Percentiles rank a stretch among this genome's conserved stretches.
Conservation (phyloP, 495 filamentous ascomycete species). For the Talaromyces liani region DNA sequence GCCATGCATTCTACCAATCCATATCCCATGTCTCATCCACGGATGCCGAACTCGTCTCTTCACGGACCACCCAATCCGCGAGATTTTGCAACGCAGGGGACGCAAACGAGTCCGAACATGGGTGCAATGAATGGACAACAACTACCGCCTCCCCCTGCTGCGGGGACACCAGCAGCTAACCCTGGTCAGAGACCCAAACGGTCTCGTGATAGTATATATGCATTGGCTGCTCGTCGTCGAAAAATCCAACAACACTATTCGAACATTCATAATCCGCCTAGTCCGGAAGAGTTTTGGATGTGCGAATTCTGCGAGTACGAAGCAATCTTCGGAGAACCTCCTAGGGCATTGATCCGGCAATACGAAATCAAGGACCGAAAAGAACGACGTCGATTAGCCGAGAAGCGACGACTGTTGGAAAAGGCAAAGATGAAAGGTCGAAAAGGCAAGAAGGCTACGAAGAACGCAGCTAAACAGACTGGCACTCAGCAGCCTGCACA, state of each 20-base stretch:
- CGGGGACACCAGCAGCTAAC: conserved; percentile 22
- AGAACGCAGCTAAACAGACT: conserved; percentile 54
- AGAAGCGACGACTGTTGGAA: conserved; percentile 78
- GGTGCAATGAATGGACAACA: conserved; percentile 23
- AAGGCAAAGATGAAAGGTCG: conserved; percentile 93
- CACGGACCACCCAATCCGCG: conserved; percentile 23
- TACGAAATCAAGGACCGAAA: conserved; percentile 93
- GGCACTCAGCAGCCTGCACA: conserved; percentile 25
- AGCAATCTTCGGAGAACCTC: conserved; percentile 74
- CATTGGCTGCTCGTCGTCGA: conserved; percentile 57
- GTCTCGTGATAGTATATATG: conserved; percentile 50
- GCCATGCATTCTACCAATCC: conserved; percentile 34
- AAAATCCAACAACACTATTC: conserved; percentile 62
- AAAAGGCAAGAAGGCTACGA: conserved; percentile 68
- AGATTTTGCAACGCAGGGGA: conserved; percentile 49
- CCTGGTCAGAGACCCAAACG: conserved; percentile 50
- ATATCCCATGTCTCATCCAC: conserved; percentile 19
- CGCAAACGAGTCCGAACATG: conserved; percentile 54
- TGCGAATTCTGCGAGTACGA: conserved; percentile 93
- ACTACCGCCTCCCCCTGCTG: conserved; percentile 29
- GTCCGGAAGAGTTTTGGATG: conserved; percentile 77
- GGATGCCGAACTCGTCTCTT: conserved; percentile 26
- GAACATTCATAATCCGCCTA: conserved; percentile 70
- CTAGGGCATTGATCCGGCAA: conserved; percentile 76
- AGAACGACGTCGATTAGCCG: conserved; percentile 70